A percentile compares a stretch with the other conserved stretches of the same genome.
Evolutionary conservation across 495 filamentous ascomycete species (phyloP).

Genomic region (Hamigera avellanea): DNA sequence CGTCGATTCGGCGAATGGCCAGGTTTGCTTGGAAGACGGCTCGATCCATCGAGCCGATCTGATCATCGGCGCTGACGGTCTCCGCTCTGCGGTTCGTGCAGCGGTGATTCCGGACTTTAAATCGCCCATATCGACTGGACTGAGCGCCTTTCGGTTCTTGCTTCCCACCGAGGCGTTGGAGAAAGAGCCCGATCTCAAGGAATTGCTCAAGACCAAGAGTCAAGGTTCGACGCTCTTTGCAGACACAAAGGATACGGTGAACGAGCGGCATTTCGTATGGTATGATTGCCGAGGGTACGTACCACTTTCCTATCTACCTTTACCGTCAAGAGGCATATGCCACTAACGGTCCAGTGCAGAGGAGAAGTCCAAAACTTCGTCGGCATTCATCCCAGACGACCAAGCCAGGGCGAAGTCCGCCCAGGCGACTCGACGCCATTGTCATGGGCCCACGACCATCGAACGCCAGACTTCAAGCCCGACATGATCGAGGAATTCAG

Average conservation of each 20-base stretch:
- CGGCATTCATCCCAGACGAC: slow-evolving; percentile 18
- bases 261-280: slow-evolving; percentile 19
- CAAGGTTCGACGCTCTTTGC: slow-evolving; percentile 7
- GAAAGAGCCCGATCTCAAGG: not conserved
- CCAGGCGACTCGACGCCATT: not conserved
- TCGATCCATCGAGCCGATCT: slow-evolving; percentile 25
- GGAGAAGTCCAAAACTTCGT: slow-evolving; percentile 35
- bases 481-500: slow-evolving; percentile 11
- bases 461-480: slow-evolving; percentile 3
- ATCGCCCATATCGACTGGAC: slow-evolving; percentile 1
- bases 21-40: slow-evolving; percentile 22
- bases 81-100: slow-evolving; percentile 25
- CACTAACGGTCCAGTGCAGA: slow-evolving; percentile 6
- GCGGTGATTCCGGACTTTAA: slow-evolving; percentile 8
- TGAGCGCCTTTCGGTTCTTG: slow-evolving; percentile 16
- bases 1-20: slow-evolving; percentile 22
- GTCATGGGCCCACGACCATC: not conserved
- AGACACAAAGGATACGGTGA: slow-evolving; percentile 1
- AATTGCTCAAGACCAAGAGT: slow-evolving; percentile 5
- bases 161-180: slow-evolving; percentile 8
- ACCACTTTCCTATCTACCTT: too few relatives aligned
- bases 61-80: slow-evolving; percentile 37
- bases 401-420: too few relatives aligned
- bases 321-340: too few relatives aligned
- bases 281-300: slow-evolving; percentile 23